A percentile compares a stretch with the other conserved stretches of the same genome.
Conservation (phyloP, 345 rosid genomes). For the Brassica nigra region DNA sequence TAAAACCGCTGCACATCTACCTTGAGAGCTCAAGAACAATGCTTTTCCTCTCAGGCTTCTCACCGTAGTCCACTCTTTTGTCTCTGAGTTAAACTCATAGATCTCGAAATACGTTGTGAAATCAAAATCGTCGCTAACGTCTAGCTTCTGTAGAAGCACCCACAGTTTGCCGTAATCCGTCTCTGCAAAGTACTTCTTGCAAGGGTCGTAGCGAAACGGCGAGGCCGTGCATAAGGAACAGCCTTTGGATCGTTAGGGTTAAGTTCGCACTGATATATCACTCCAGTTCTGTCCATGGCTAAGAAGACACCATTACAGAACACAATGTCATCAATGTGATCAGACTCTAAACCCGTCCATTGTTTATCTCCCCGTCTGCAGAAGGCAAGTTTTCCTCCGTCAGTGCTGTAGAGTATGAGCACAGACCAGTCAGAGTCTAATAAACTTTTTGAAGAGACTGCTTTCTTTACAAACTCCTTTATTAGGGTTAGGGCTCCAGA, state of each 20-base stretch:
- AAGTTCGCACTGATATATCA: background rate
- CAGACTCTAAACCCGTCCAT: constrained; percentile 26
- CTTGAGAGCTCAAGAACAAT: constrained; percentile 14
- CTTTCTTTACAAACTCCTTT: constrained; percentile 32
- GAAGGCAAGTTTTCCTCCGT: constrained; percentile 30
- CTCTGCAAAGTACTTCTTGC: constrained; percentile 19
- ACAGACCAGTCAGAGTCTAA: constrained; percentile 30
- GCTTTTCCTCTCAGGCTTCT: background rate
- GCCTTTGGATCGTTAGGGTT: background rate
- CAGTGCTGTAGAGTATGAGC: constrained; percentile 14
- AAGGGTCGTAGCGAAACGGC: constrained; percentile 12
- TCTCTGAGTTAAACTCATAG: constrained; percentile 15
- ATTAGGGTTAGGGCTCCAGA: constrained; percentile 12
- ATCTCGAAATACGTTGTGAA: constrained; percentile 24
- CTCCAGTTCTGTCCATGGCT: constrained; percentile 25
- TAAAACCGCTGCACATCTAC: constrained; percentile 15
- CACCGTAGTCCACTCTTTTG: constrained; percentile 19
- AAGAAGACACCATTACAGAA: constrained; percentile 34
- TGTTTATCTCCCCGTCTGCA: constrained; percentile 34
- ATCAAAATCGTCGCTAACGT: constrained; percentile 29
- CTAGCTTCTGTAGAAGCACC: constrained; percentile 33
- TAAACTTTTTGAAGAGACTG: constrained; percentile 13
- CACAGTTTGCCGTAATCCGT: background rate
- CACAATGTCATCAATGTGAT: constrained; percentile 16
- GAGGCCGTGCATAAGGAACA: constrained; percentile 18